Conservation (phyloP, 2,329 filamentous ascomycete species). For the Cladosporium sp. region DNA sequence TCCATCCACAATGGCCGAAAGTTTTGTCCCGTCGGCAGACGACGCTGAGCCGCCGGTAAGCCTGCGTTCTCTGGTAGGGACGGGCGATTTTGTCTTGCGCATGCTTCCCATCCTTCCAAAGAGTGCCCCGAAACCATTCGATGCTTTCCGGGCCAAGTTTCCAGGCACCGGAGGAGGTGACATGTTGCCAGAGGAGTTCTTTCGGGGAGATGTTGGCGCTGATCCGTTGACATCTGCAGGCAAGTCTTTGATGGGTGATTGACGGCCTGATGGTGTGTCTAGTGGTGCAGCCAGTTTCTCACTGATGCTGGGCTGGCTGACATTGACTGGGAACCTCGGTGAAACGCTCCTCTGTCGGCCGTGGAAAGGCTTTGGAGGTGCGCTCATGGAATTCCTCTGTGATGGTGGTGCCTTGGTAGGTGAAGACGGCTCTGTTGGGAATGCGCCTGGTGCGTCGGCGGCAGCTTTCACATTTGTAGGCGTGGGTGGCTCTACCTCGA, state of each 20-base stretch:
- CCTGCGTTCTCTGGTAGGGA: constrained; percentile 31
- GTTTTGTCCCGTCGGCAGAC: constrained; percentile 13
- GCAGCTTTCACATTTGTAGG: constrained; percentile 7
- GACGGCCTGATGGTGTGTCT: constrained; percentile 9
- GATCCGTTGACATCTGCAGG: constrained; percentile 10
- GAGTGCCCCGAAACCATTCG: constrained; percentile 84
- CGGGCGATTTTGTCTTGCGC: constrained; percentile 56
- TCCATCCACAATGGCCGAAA: constrained; percentile 31
- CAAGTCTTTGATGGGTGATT: constrained; percentile 13
- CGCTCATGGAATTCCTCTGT: constrained; percentile 13
- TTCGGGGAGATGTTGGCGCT: constrained; percentile 10
- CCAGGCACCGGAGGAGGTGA: constrained; percentile 46
- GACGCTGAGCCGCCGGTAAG: constrained; percentile 31
- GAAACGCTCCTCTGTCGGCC: constrained; percentile 18
- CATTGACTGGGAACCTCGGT: constrained; percentile 20
- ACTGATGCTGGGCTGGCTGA: constrained; percentile 30
- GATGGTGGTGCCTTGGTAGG: constrained; percentile 11
- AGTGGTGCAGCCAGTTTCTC: not conserved
- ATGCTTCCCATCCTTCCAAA: constrained; percentile 63
- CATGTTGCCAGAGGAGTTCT: constrained; percentile 30
- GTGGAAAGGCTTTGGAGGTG: constrained; percentile 14
- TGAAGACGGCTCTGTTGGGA: constrained; percentile 13
- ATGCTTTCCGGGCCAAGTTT: constrained; percentile 65
- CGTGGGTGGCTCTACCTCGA: constrained; percentile 10
- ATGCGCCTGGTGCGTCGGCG: constrained; percentile 1